Evolutionary conservation across 495 filamentous ascomycete species (phyloP), one percentile per base, ranked within the genome.

Genomic region (Penicillium taxi): DNA sequence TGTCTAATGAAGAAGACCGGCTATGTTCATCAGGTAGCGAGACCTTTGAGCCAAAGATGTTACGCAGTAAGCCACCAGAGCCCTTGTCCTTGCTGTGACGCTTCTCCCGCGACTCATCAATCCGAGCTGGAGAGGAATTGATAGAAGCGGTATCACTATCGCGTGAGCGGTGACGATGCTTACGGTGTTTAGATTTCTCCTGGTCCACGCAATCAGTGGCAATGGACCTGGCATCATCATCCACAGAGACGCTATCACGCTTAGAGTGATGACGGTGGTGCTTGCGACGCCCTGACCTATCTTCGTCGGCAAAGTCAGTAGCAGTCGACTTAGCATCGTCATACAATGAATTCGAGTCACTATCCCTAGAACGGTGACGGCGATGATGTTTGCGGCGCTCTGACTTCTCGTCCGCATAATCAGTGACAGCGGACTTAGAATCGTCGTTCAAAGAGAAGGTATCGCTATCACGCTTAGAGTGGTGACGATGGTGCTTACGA

Each of bases 31-130:
- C 42, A 15, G 59, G 52, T 24, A 56, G 56, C 9, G 62, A 61
- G 2, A 58, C 56, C 26, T 48, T 44, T 6, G 64, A 66, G 8
- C 64, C 59, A 27, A 66, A 69, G 5, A 67, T 36, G 41, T 43
- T 61, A 40, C 55, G 52, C 27, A 68, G 42, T 20, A 70, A 50
- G 6, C 61, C 50, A 20, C 57, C 50, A 30, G 55, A 50, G 3
- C 49, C 51, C 19, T 65, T 62, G 7, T 62, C 53, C 9, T 64
- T 49, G 20, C 57, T 55, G 24, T 43, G 36, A 12, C 36, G 44
- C 19, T 61, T 65, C 40, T 55, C 57, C 18, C 46, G 46, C 19
- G 41, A 48, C 15, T 56, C 55, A 25, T 54, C 49, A 24, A 52
- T 43, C 21, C 50, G 45, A 21, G 55, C 53, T n/a, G 56, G 53